phyloP scores from a whole-genome alignment of 495 filamentous ascomycete species.

The Neurospora sp. region DNA sequence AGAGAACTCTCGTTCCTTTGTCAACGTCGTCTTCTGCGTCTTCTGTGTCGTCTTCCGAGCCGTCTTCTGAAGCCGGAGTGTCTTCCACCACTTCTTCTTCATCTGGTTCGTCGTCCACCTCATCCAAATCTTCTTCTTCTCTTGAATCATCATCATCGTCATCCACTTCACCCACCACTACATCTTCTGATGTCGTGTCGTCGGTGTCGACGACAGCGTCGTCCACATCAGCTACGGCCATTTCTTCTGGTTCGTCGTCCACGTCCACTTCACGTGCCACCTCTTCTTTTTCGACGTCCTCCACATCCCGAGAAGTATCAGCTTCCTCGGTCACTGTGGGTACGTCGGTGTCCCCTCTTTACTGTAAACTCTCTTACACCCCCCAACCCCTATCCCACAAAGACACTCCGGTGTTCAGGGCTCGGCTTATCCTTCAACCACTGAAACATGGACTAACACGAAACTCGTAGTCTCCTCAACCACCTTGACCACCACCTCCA shows the following conservation, averaged over 20 bases:
- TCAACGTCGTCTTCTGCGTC: slow-evolving; percentile 1
- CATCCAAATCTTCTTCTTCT: not conserved
- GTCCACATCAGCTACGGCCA: not conserved
- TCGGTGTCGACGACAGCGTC: slow-evolving; percentile 2
- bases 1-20: slow-evolving; percentile 7
- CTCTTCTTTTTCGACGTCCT: not conserved
- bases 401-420: not conserved
- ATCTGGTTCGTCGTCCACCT: not conserved
- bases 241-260: not conserved
- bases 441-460: not conserved
- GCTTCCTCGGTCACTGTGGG: slow-evolving; percentile 17
- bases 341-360: slow-evolving; percentile 10
- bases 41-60: slow-evolving; percentile 1
- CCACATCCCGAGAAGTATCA: slow-evolving; percentile 2
- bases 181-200: not conserved
- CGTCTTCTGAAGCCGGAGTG: not conserved
- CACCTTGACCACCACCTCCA: slow-evolving; percentile 1
- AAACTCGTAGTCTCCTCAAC: not conserved
- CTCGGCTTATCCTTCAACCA: not conserved
- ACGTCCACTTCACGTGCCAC: slow-evolving; percentile 1
- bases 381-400: not conserved
- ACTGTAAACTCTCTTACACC: not conserved
- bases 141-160: not conserved
- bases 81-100: slow-evolving; percentile 2
- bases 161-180: slow-evolving; percentile 3